Evolutionary conservation across 75 land plant genomes (phyloP).

Genomic region (Selaginella tamariscina): DNA sequence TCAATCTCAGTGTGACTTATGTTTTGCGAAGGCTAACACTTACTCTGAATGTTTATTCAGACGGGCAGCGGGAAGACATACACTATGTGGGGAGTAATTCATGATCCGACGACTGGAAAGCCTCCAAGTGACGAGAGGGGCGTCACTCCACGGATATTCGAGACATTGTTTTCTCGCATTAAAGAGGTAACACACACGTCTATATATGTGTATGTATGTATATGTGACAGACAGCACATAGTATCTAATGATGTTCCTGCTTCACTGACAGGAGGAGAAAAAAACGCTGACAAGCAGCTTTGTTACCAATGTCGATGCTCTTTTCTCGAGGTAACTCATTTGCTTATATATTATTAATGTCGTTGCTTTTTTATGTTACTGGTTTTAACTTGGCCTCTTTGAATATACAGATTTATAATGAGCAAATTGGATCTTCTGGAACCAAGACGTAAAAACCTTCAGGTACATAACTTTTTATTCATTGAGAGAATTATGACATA

Average conservation of each 20-base stretch:
- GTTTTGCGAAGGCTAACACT: conserved; percentile 5
- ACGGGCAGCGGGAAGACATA: neutral
- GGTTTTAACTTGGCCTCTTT: too few relatives aligned
- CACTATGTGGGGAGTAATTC: neutral
- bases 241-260: neutral
- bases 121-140: neutral
- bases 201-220: neutral
- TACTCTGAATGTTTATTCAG: neutral
- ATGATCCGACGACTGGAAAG: conserved; percentile 8
- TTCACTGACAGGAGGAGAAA: conserved; percentile 7
- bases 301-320: conserved; percentile 39
- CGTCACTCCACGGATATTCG: conserved; percentile 14
- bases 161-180: conserved; percentile 7
- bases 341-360: too few relatives aligned
- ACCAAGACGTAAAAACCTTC: conserved; percentile 66
- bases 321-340: conserved; percentile 50
- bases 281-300: neutral
- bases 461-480: conserved; percentile 26
- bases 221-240: neutral
- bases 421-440: conserved; percentile 94
- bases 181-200: neutral
- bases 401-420: conserved; percentile 95
- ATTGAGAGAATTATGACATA: neutral
- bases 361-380: too few relatives aligned
- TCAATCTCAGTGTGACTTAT: neutral